These are phyloP conservation scores for Kodamaea laetipori DNA, from an alignment of 805 yeast species.

Conservation along the genomic window DNA sequence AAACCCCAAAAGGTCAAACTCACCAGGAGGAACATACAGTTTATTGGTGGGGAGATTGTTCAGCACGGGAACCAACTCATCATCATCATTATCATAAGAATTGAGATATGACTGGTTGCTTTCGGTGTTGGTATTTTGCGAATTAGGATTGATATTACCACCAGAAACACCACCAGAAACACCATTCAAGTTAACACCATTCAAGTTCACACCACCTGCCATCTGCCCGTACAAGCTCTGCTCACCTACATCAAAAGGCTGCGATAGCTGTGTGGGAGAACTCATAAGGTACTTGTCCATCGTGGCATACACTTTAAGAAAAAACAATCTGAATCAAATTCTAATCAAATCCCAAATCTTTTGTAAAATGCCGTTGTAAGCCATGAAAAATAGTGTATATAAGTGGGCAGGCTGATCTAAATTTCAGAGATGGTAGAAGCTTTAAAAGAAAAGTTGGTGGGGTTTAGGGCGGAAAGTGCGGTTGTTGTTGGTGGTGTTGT, in stretches of 20 bases:
- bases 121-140: too few relatives aligned
- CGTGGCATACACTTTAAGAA: conserved; percentile 2
- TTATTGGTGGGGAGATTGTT: conserved; percentile 15
- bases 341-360: conserved; percentile 5
- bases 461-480: too few relatives aligned
- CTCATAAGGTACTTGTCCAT: conserved; percentile 45
- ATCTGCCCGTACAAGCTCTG: not conserved
- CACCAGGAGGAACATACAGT: conserved; percentile 1
- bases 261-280: conserved; percentile 41
- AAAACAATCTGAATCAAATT: not conserved
- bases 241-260: conserved; percentile 27
- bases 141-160: too few relatives aligned
- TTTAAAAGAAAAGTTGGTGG: not conserved
- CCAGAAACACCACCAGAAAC: not conserved
- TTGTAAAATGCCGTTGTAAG: conserved; percentile 4
- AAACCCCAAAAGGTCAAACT: conserved; percentile 7
- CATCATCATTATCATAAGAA: conserved; percentile 12
- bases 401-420: not conserved
- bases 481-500: too few relatives aligned
- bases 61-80: conserved; percentile 23
- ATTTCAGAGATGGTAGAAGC: conserved; percentile 1
- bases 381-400: conserved; percentile 4
- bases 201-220: not conserved
- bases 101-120: too few relatives aligned
- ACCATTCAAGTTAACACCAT: not conserved